Evolutionary conservation across 768 basidiomycete genomes (phyloP).

Genomic region (Mycena alexandri): DNA sequence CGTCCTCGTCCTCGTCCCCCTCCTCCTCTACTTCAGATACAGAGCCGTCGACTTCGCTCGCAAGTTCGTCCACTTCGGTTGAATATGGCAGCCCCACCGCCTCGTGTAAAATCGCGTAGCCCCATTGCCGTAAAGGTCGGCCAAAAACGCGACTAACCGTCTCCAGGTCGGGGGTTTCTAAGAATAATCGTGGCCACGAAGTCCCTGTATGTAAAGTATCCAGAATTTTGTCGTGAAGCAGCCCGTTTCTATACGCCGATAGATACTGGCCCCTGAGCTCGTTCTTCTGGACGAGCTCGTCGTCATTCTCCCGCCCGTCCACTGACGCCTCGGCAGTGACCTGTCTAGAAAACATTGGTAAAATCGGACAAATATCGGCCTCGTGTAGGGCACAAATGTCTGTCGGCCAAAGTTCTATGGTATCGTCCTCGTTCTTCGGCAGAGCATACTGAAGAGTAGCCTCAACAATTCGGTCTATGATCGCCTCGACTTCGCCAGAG

Average conservation of each 20-base stretch:
- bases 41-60: conserved; percentile 19
- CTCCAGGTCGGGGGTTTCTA: conserved; percentile 84
- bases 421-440: conserved; percentile 64
- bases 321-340: conserved; percentile 47
- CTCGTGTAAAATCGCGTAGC: conserved; percentile 77
- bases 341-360: conserved; percentile 64
- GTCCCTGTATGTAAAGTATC: conserved; percentile 74
- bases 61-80: conserved; percentile 41
- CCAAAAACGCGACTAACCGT: conserved; percentile 74
- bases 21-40: conserved; percentile 39
- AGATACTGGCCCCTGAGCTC: conserved; percentile 66
- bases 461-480: conserved; percentile 78
- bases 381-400: conserved; percentile 74
- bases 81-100: conserved; percentile 69
- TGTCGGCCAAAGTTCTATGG: conserved; percentile 64
- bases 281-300: conserved; percentile 44
- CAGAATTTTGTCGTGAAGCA: conserved; percentile 67
- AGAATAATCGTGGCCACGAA: conserved; percentile 79
- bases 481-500: conserved; percentile 72
- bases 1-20: conserved; percentile 57
- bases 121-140: conserved; percentile 72
- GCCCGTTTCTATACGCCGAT: conserved; percentile 72
- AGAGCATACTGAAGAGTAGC: conserved; percentile 85
- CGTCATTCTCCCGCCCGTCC: conserved; percentile 46
- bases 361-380: conserved; percentile 66